Evolutionary conservation across 1,139 yeast species (phyloP).

Genomic region (Hyphopichia khmerensis): DNA sequence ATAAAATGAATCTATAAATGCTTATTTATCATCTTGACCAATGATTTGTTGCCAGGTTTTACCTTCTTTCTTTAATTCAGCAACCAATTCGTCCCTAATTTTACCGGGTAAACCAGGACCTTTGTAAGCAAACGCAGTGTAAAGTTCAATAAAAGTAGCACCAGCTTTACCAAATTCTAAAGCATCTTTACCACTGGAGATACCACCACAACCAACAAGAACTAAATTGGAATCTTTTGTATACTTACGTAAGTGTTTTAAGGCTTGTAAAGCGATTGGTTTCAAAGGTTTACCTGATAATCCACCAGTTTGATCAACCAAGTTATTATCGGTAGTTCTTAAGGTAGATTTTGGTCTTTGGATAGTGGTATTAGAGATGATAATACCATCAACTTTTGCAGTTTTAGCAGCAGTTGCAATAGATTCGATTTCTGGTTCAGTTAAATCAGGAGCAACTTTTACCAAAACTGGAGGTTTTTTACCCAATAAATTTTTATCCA

Average conservation of each 20-base stretch:
- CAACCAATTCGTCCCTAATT: conserved; percentile 71
- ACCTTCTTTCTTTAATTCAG: conserved; percentile 67
- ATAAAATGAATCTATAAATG: not conserved
- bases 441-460: conserved; percentile 90
- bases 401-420: conserved; percentile 79
- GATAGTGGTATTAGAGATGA: conserved; percentile 88
- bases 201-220: conserved; percentile 94
- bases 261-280: conserved; percentile 71
- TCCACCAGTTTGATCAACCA: conserved; percentile 73
- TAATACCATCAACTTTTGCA: conserved; percentile 85
- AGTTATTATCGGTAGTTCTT: conserved; percentile 41
- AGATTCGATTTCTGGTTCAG: conserved; percentile 75
- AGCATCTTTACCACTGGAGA: conserved; percentile 79
- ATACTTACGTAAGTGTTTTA: conserved; percentile 66
- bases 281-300: conserved; percentile 91
- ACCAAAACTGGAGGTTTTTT: conserved; percentile 75
- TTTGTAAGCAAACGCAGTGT: conserved; percentile 87
- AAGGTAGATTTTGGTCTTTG: conserved; percentile 62
- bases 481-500: conserved; percentile 40
- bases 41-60: conserved; percentile 81
- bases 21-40: conserved; percentile 49
- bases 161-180: conserved; percentile 93
- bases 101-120: conserved; percentile 88
- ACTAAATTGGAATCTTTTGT: conserved; percentile 72
- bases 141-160: conserved; percentile 80